Conservation (phyloP, 306 rosid genomes). For the Prunus salicina region DNA sequence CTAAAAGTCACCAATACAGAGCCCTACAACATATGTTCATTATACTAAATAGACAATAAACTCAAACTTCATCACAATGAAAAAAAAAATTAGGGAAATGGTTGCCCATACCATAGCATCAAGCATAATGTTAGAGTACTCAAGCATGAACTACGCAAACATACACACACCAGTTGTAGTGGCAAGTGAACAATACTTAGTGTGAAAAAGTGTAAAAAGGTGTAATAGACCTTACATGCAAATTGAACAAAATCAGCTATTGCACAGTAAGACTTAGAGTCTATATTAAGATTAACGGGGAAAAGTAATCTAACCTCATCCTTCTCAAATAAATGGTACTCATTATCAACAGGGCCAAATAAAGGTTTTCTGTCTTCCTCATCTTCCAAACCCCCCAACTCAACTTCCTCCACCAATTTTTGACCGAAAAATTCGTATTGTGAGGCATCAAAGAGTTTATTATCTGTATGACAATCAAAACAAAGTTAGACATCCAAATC, state of each 20-base stretch:
- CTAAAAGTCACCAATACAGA: neutral
- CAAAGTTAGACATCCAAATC: neutral
- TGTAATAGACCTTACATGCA: neutral
- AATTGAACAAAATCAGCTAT: neutral
- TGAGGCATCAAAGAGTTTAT: slow-evolving; percentile 73
- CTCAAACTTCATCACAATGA: neutral
- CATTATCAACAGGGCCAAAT: slow-evolving; percentile 50
- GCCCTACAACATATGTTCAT: neutral
- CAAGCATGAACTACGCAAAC: neutral
- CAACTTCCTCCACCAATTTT: slow-evolving; percentile 63
- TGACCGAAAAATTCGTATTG: slow-evolving; percentile 85
- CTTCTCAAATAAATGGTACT: slow-evolving; percentile 52
- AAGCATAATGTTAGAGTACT: neutral
- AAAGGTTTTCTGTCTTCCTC: slow-evolving; percentile 30
- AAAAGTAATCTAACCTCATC: slow-evolving; percentile 36
- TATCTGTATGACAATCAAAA: slow-evolving; percentile 39
- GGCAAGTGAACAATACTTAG: neutral
- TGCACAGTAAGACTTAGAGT: neutral
- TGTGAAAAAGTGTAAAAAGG: neutral
- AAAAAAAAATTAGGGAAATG: neutral
- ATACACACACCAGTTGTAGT: neutral
- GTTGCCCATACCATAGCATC: neutral
- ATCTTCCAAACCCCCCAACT: slow-evolving; percentile 73
- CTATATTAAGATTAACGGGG: neutral
- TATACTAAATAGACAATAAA: neutral